A percentile compares a stretch with the other conserved stretches of the same genome.
phyloP scores from a whole-genome alignment of 2,329 filamentous ascomycete genomes.

The Teratosphaeriaceae sp. region DNA sequence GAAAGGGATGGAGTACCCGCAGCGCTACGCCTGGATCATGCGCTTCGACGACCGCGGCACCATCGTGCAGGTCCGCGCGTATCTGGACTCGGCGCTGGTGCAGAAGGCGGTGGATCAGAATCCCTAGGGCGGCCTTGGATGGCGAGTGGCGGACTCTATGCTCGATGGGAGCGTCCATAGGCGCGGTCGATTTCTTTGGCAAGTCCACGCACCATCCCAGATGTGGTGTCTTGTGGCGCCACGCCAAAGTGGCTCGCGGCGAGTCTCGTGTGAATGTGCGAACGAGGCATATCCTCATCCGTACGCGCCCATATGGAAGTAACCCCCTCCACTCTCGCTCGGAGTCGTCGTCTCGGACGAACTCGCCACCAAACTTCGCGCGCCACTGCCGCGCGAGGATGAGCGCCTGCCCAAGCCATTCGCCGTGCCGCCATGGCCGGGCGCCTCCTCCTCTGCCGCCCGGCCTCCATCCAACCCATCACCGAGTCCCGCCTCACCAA shows the following conservation, averaged over 20 bases:
- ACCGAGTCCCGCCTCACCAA: conserved; percentile 38
- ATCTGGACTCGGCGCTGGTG: conserved; percentile 22
- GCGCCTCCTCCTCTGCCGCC: too few species aligned
- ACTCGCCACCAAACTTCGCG: too few species aligned
- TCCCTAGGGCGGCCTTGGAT: too few species aligned
- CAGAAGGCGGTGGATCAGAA: conserved; percentile 20
- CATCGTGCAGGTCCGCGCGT: conserved; percentile 22
- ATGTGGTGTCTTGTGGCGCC: too few species aligned
- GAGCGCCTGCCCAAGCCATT: too few species aligned
- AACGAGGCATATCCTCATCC: background rate
- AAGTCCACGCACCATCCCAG: too few species aligned
- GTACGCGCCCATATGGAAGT: background rate
- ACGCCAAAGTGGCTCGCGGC: too few species aligned
- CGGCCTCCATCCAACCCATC: conserved; percentile 1
- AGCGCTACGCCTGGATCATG: conserved; percentile 24
- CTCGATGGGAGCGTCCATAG: too few species aligned
- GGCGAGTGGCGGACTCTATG: too few species aligned
- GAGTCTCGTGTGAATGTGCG: too few species aligned
- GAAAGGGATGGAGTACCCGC: conserved; percentile 19
- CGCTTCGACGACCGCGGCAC: conserved; percentile 20
- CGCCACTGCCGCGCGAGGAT: too few species aligned
- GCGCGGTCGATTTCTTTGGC: too few species aligned
- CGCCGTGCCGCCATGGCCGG: background rate
- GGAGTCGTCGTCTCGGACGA: background rate
- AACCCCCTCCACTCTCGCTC: background rate